phyloP scores from a whole-genome alignment of 1,139 yeast genomes.

The Magnusiomyces sp. region DNA sequence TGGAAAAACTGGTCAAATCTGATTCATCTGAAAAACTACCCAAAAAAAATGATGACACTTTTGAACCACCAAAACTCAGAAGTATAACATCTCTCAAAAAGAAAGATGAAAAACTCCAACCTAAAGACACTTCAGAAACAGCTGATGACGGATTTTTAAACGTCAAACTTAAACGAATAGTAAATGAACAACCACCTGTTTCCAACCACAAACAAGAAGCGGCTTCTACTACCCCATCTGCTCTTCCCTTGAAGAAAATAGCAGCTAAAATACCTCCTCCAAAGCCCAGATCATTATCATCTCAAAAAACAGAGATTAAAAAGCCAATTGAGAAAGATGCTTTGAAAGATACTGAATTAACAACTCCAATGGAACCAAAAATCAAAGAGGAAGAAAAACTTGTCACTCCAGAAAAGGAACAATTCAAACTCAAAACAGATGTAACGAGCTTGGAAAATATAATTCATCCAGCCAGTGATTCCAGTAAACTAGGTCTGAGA shows the following conservation, averaged over 20 bases:
- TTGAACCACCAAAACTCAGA: neutral
- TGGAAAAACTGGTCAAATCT: too few species aligned
- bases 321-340: conserved; percentile 6
- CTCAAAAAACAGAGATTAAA: conserved; percentile 5
- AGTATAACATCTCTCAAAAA: neutral
- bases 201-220: neutral
- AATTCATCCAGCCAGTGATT: neutral
- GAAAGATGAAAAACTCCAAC: neutral
- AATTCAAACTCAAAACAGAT: neutral
- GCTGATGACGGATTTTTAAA: neutral
- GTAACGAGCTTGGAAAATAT: neutral
- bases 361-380: neutral
- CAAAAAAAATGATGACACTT: neutral
- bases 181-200: neutral
- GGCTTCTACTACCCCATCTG: neutral
- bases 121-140: neutral
- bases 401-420: neutral
- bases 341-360: neutral
- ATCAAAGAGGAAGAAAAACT: neutral
- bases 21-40: neutral
- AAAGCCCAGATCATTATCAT: conserved; percentile 15
- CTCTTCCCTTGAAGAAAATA: conserved; percentile 2
- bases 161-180: neutral
- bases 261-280: conserved; percentile 15
- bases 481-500: conserved; percentile 7